Base-by-base conservation (phyloP, 75 land plant species). In the Selaginella moellendorffii region DNA sequence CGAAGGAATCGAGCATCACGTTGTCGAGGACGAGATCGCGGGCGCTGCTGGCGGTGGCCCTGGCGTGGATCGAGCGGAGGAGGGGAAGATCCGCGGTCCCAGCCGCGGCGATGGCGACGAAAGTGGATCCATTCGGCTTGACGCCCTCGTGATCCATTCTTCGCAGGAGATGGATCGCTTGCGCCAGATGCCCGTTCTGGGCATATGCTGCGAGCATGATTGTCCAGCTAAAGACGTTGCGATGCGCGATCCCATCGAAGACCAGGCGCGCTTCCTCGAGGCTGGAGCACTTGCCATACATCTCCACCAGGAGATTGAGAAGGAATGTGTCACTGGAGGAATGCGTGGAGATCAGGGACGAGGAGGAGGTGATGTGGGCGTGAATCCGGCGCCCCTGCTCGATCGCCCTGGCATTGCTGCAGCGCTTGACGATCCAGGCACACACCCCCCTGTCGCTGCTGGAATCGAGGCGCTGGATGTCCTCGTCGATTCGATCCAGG, bases 121-220 rank as follows among this genome's bases (percentile, higher is more conserved):
- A 56, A 2, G 59, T 56, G 59, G 24, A 21, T 5, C 59, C 59
- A 56, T 56, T 56, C 24, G 59, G 59, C n/a, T 56, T 56, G 24
- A 56, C 9, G 24, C 24, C 59, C n/a, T 56, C 59, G 5, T 56
- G 59, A 24, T 25, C 19, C 59, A 56, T 56, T 25, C 59, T 25
- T 8, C n/a, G 24, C 8, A 56, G 24, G 17, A 56, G 19, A 56
- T 56, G 24, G 9, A 56, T 5, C 5, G 59, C 25, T 56, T 56
- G 17, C 24, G 21, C 2, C 17, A 5, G 5, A 9, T 56, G 21
- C 24, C 59, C 59, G 24, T 21, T 19, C 59, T 56, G 59, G 21
- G 23, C 59, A 56, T 56, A 56, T 56, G 23, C 59, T 8, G 59
- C 19, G n/a, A 56, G 5, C 25, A 56, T 56, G 24, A 24, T 25